These are phyloP conservation scores for Aspergillus sp. DNA, from an alignment of 2,329 filamentous ascomycete species.

Conservation along the genomic window DNA sequence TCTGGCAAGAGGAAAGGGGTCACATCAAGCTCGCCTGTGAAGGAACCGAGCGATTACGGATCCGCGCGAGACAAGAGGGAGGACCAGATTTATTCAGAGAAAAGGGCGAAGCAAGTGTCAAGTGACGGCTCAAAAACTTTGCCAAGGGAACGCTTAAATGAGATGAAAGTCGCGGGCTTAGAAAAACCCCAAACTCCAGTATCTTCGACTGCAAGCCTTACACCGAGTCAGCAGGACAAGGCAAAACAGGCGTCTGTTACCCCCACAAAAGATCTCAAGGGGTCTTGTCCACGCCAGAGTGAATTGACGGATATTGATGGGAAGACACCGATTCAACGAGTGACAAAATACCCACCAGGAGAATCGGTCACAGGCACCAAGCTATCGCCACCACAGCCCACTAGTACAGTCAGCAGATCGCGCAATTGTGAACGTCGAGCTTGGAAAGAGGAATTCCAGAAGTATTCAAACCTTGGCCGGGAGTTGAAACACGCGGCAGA, in stretches of 20 bases:
- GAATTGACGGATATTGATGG: slow-evolving; percentile 37
- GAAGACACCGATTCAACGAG: slow-evolving; percentile 30
- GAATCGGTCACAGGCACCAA: slow-evolving; percentile 19
- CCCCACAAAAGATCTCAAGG: slow-evolving; percentile 39
- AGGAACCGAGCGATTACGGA: slow-evolving; percentile 6
- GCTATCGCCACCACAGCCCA: slow-evolving; percentile 23
- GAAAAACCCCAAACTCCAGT: slow-evolving; percentile 35
- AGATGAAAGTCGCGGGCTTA: slow-evolving; percentile 19
- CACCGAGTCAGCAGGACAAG: slow-evolving; percentile 20
- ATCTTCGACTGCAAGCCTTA: slow-evolving; percentile 27
- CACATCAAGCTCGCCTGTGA: slow-evolving; percentile 17
- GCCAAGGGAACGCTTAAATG: slow-evolving; percentile 31
- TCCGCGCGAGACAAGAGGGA: no score
- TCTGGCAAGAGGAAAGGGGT: slow-evolving; percentile 31
- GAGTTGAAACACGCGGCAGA: slow-evolving; percentile 43
- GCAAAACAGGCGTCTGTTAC: slow-evolving; percentile 30
- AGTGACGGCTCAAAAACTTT: slow-evolving; percentile 20
- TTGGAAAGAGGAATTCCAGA: slow-evolving; percentile 41
- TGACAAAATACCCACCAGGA: slow-evolving; percentile 24
- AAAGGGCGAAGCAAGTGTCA: slow-evolving; percentile 15
- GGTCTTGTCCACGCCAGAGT: slow-evolving; percentile 32
- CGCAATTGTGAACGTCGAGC: slow-evolving; percentile 33
- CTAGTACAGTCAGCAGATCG: slow-evolving; percentile 14
- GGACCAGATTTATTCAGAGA: slow-evolving; percentile 1
- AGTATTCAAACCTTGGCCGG: slow-evolving; percentile 38